These are phyloP conservation scores for Olyra latifolia DNA, from an alignment of 176 grass and related monocot species.

Conservation along the genomic window DNA sequence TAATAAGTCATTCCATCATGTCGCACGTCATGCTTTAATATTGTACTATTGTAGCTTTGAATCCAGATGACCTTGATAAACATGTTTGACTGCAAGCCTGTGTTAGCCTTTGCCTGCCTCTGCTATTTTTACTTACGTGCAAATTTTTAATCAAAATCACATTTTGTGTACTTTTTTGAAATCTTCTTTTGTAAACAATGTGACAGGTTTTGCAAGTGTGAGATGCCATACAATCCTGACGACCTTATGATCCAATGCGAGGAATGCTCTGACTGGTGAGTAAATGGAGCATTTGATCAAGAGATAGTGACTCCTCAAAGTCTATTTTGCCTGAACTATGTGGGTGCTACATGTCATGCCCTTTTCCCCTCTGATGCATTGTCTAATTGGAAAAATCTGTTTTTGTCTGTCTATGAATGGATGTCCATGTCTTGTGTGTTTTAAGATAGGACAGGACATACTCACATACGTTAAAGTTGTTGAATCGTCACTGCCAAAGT, in stretches of 20 bases:
- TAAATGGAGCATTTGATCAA: conserved; percentile 15
- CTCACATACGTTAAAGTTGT: not conserved
- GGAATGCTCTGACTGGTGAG: conserved; percentile 92
- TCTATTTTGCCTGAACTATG: not conserved
- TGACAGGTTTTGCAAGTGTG: conserved; percentile 99
- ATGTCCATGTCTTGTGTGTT: not conserved
- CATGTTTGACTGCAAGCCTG: not conserved
- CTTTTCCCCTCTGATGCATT: conserved; percentile 18
- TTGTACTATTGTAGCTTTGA: not conserved
- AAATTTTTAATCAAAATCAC: conserved; percentile 2
- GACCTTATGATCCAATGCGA: conserved; percentile 99
- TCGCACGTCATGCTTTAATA: not conserved
- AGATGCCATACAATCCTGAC: conserved; percentile 99
- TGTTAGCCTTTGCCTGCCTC: not conserved
- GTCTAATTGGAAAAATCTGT: not conserved
- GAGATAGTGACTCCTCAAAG: not conserved
- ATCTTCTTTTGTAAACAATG: conserved; percentile 17
- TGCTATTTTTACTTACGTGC: not conserved
- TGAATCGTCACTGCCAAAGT: not conserved
- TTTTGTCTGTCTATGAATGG: conserved; percentile 21
- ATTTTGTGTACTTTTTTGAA: conserved; percentile 37
- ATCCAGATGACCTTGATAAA: not conserved
- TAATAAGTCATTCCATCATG: not conserved
- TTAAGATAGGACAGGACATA: not conserved
- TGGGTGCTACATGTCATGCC: not conserved